Conservation (phyloP, 2,329 filamentous ascomycete species). For the Didymella arachidicola region DNA sequence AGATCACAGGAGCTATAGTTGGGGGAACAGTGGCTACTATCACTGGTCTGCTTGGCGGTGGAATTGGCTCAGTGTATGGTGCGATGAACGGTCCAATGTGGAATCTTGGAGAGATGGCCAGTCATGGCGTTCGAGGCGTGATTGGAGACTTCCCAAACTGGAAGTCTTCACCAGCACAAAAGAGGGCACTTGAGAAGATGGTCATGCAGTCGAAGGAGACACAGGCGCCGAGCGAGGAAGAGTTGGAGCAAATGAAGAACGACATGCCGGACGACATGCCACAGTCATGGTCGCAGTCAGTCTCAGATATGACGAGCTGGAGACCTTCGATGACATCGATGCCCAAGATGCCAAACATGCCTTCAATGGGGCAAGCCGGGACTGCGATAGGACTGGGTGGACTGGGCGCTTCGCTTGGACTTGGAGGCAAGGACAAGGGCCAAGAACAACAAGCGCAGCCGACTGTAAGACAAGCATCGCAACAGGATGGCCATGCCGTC, state of each 20-base stretch:
- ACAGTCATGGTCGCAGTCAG: constrained; percentile 43
- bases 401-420: constrained; percentile 37
- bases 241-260: constrained; percentile 46
- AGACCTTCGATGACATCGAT: constrained; percentile 38
- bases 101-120: constrained; percentile 49
- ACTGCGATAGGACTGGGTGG: constrained; percentile 37
- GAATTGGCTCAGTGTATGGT: constrained; percentile 48
- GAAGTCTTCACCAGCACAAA: constrained; percentile 46
- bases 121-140: constrained; percentile 44
- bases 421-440: constrained; percentile 23
- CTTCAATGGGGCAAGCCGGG: constrained; percentile 23
- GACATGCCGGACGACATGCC: constrained; percentile 46
- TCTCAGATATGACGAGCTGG: constrained; percentile 46
- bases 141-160: constrained; percentile 49
- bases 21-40: constrained; percentile 45
- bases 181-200: constrained; percentile 50
- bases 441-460: constrained; percentile 17
- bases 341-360: constrained; percentile 41
- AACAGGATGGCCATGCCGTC: constrained; percentile 18
- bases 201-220: constrained; percentile 47
- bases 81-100: constrained; percentile 48
- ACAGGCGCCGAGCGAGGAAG: constrained; percentile 43
- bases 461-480: constrained; percentile 21
- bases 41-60: constrained; percentile 47
- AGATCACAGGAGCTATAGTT: constrained; percentile 48